phyloP scores from a whole-genome alignment of 1,139 yeast genomes.

The Taiozyma sp. region DNA sequence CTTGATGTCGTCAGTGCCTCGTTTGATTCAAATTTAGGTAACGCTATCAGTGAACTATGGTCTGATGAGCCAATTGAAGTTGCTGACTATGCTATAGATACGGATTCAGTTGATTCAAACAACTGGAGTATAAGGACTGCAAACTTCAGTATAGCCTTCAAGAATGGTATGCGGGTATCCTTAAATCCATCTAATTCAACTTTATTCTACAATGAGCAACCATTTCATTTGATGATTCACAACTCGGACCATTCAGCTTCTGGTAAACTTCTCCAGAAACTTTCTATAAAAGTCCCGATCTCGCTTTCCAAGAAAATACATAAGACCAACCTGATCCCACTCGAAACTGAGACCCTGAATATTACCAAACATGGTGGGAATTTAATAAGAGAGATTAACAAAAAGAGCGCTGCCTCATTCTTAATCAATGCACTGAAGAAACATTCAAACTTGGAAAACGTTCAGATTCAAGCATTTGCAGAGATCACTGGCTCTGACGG shows the following conservation, averaged over 20 bases:
- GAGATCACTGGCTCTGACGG: not conserved
- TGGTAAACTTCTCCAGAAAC: not conserved
- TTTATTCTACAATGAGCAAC: conserved; percentile 1
- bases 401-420: conserved; percentile 2
- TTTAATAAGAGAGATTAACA: conserved; percentile 2
- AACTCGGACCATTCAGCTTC: not conserved
- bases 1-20: conserved; percentile 1
- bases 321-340: not conserved
- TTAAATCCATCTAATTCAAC: conserved; percentile 4
- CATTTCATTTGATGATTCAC: not conserved
- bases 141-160: not conserved
- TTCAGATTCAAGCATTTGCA: conserved; percentile 2
- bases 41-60: conserved; percentile 4
- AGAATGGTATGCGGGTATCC: not conserved
- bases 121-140: conserved; percentile 1
- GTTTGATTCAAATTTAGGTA: conserved; percentile 3
- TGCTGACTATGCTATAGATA: not conserved
- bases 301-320: not conserved
- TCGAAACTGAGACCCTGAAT: not conserved
- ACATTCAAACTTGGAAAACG: not conserved
- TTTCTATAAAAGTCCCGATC: conserved; percentile 3
- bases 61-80: not conserved
- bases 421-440: conserved; percentile 1
- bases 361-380: conserved; percentile 6
- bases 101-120: not conserved